Conservation (phyloP, 164 flowering plant species). For the Macadamia integrifolia region DNA sequence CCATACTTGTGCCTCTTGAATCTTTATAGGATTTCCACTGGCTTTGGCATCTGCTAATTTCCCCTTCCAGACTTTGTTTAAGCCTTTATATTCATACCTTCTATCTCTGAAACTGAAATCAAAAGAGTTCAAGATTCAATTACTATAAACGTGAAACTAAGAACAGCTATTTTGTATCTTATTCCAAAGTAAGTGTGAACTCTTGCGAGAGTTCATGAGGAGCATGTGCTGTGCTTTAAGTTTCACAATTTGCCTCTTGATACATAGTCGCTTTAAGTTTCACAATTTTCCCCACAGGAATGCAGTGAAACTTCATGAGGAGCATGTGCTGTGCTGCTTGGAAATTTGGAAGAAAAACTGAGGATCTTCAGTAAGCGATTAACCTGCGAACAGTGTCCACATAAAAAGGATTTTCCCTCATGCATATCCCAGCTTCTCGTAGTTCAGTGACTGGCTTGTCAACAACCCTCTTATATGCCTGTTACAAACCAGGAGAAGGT, state of each 20-base stretch:
- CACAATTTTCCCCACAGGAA: neutral
- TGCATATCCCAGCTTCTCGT: slow-evolving; percentile 98
- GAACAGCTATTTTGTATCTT: too few relatives aligned
- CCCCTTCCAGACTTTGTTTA: slow-evolving; percentile 97
- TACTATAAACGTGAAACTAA: neutral
- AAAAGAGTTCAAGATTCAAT: slow-evolving; percentile 6
- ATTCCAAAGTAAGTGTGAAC: too few relatives aligned
- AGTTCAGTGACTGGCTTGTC: slow-evolving; percentile 89
- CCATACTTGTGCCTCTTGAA: slow-evolving; percentile 94
- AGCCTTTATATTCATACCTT: slow-evolving; percentile 98
- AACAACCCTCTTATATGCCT: slow-evolving; percentile 94
- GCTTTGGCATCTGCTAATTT: slow-evolving; percentile 85
- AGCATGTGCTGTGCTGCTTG: neutral
- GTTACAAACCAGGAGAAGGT: slow-evolving; percentile 2
- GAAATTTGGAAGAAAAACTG: neutral
- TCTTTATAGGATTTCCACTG: slow-evolving; percentile 80
- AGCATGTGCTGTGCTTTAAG: too few relatives aligned
- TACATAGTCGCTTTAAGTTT: neutral
- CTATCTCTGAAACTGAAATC: slow-evolving; percentile 90
- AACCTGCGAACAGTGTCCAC: slow-evolving; percentile 98
- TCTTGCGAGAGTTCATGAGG: too few relatives aligned
- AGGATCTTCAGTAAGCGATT: slow-evolving; percentile 10
- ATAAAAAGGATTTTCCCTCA: slow-evolving; percentile 97
- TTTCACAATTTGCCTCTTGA: neutral
- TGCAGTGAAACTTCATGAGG: neutral